Base-by-base conservation (phyloP, 2,329 filamentous ascomycete species). In the Apiospora hydei region DNA sequence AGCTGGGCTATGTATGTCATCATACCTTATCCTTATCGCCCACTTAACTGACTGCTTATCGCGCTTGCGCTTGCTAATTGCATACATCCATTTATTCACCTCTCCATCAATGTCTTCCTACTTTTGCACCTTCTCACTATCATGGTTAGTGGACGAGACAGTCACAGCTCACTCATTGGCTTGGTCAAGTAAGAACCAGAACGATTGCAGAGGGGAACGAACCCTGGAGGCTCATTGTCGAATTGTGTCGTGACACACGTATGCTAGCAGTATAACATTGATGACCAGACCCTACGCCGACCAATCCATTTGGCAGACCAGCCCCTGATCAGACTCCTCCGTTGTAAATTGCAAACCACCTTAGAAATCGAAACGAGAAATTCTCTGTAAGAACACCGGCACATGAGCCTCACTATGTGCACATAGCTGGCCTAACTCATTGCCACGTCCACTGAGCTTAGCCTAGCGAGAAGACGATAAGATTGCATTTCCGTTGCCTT, bases 241-340 rank as follows among this genome's bases (percentile, higher is more conserved):
- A 64, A 41, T 41, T 64, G 57, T 64, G 57, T 64, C 57, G 57
- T 41, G 57, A 41, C 57, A 64, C 57, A 21, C 57, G 57, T 64
- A 64, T 64, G 34, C 57, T 41, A 64, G 57, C n/a, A 64, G 34
- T 64, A 64, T 34, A 64, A 64, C 57, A 41, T 64, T 64, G 57
- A 64, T 41, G 57, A n/a, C 34, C 57, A 38, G 57, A 64, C 34
- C 57, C 57, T 64, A 64, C 57, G 57, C 57, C 57, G 34, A 41
- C 57, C 57, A 64, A 64, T 64, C 57, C 57, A 64, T 64, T 64
- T 64, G 57, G 57, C 57, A 64, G 57, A 64, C 57, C 34, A 64
- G 57, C 57, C 57, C 57, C 57, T 64, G 57, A 24, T 64, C 57
- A 64, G 57, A 64, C 57, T 64, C 57, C 57, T 41, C 34, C 57